Evolutionary conservation across 139 green algal genomes (phyloP).

Genomic region (Tetradesmus obliquus): DNA sequence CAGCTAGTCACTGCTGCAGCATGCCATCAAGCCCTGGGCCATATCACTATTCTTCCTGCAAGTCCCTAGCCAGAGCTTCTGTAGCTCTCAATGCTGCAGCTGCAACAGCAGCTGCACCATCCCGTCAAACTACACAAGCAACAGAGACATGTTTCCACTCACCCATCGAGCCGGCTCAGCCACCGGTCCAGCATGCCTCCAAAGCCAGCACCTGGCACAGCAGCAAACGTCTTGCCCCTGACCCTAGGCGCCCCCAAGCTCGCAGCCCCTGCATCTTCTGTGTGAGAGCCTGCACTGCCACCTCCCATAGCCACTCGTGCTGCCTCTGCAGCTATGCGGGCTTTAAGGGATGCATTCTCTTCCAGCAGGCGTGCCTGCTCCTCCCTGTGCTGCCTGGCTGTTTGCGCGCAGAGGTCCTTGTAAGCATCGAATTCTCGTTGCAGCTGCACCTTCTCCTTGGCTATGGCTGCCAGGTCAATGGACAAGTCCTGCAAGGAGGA

Average conservation of each 20-base stretch:
- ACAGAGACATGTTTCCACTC: background rate
- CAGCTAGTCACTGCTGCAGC: background rate
- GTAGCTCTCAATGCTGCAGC: background rate
- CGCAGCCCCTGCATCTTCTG: background rate
- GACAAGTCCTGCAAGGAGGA: slow-evolving; percentile 45
- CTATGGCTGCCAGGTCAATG: slow-evolving; percentile 54
- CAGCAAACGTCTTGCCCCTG: slow-evolving; percentile 29
- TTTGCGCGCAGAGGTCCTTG: slow-evolving; percentile 53
- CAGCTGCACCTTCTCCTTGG: slow-evolving; percentile 62
- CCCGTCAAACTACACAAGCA: background rate
- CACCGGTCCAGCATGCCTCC: slow-evolving; percentile 29
- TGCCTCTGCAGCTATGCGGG: slow-evolving; percentile 49
- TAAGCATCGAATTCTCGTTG: slow-evolving; percentile 70
- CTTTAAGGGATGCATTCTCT: slow-evolving; percentile 59
- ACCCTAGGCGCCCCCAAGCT: background rate
- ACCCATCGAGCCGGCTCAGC: slow-evolving; percentile 34
- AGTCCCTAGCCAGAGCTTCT: background rate
- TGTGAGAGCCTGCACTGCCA: background rate
- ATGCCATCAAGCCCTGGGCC: background rate
- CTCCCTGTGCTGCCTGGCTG: slow-evolving; percentile 48
- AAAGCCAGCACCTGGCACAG: slow-evolving; percentile 1
- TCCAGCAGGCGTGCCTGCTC: slow-evolving; percentile 54
- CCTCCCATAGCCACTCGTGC: slow-evolving; percentile 35
- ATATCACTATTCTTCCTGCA: background rate
- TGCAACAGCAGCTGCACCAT: background rate